Evolutionary conservation across 2,329 filamentous ascomycete species (phyloP), one percentile per base, ranked within the genome.

Genomic region (Curvularia sp.): DNA sequence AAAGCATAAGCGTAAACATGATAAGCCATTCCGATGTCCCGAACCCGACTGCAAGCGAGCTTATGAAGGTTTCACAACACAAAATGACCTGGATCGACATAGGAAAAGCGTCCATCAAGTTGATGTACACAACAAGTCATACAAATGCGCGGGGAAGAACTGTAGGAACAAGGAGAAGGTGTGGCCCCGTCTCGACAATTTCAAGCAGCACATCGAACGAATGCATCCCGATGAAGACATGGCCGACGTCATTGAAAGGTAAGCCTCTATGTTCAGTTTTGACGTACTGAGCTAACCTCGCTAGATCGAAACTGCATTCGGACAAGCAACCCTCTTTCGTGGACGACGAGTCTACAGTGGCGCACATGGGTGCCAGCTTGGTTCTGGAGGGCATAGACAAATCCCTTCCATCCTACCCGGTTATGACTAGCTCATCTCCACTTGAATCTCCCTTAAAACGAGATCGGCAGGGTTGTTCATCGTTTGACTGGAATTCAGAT

Each of bases 141-240:
- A 84, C 63, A 83, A 82, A 55, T 95, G 91, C 71, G 82, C 81
- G 50, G 78, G 85, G 5, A 76, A 77, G 6, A 69, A 78, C 22
- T 92, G 89, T 68, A 81, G 78, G 24, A 84, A 80, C 24, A 88
- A 82, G 61, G 80, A 80, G 1, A 96, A 96, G 73, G 79, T 83
- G 35, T 97, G 91, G 91, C 89, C 90, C 0, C 86, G 93, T 22
- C 81, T 88, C 50, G 93, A 97, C 75, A 97, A 97, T 70, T 97
- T 97, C 75, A 88, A 88, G 60, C 87, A 89, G 35, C 93, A 97
- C 72, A 82, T 96, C 46, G 81, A 79, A 49, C 85, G 89, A 10
- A 86, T 91, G 68, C 93, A 97, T 73, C 61, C 71, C 1, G 72
- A 82, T 4, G 77, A 82, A 41, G 73, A 83, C 56, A 64, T 76